A percentile compares a stretch with the other conserved stretches of the same genome.
Evolutionary conservation across 202 grass and related monocot species (phyloP).

Genomic region (Panicum virgatum): DNA sequence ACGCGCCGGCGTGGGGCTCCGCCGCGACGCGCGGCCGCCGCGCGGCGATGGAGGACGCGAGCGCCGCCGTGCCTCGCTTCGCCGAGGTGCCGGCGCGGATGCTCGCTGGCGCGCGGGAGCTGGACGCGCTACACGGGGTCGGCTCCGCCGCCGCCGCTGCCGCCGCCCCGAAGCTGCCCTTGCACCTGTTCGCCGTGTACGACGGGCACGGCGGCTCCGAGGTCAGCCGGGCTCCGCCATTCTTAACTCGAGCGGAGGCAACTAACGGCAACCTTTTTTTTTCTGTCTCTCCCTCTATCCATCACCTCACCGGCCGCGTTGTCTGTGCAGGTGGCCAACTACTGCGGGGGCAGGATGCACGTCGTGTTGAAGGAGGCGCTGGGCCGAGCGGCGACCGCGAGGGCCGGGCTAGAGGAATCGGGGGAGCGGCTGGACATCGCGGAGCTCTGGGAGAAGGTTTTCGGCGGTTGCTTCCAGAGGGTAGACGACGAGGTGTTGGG

Average conservation of each 20-base stretch:
- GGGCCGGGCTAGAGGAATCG: background rate
- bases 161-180: constrained; percentile 29
- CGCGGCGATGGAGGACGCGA: constrained; percentile 59
- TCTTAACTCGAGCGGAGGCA: background rate
- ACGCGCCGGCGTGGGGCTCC: constrained; percentile 58
- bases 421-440: constrained; percentile 39
- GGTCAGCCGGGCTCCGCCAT: constrained; percentile 22
- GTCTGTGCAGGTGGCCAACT: constrained; percentile 55
- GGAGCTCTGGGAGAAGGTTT: constrained; percentile 63
- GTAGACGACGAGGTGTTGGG: constrained; percentile 60
- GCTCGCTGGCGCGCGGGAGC: constrained; percentile 42
- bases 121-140: constrained; percentile 33
- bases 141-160: constrained; percentile 42
- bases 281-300: too few relatives aligned
- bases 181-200: constrained; percentile 77
- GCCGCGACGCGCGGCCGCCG: constrained; percentile 41
- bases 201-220: constrained; percentile 77
- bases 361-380: constrained; percentile 50
- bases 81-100: constrained; percentile 53
- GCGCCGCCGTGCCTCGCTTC: constrained; percentile 49
- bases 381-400: constrained; percentile 11
- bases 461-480: constrained; percentile 56
- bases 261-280: background rate
- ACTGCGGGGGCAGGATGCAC: constrained; percentile 70
- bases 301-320: background rate